These are phyloP conservation scores for Mrakia gelida DNA, from an alignment of 768 basidiomycete genomes.

Conservation along the genomic window DNA sequence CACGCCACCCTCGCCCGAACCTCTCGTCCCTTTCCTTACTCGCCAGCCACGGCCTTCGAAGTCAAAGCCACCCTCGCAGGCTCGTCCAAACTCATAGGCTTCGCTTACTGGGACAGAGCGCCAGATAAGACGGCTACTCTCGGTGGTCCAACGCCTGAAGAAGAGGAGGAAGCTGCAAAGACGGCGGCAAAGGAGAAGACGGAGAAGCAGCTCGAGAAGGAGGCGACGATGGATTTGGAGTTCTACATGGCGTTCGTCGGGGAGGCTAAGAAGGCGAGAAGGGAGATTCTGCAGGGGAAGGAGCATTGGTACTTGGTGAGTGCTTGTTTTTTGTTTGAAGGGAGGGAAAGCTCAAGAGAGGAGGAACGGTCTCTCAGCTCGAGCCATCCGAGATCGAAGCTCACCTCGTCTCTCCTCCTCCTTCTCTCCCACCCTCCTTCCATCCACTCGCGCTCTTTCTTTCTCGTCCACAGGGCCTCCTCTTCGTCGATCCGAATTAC, in stretches of 20 bases:
- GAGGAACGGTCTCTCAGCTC: no score
- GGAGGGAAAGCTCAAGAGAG: no score
- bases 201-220: neutral
- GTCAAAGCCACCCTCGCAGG: neutral
- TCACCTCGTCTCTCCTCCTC: neutral
- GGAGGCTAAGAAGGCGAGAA: neutral
- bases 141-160: neutral
- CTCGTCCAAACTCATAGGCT: constrained; percentile 8
- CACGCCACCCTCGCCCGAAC: neutral
- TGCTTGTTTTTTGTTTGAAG: neutral
- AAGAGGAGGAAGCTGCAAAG: neutral
- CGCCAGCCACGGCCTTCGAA: neutral
- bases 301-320: constrained; percentile 20
- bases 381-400: neutral
- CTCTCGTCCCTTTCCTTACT: neutral
- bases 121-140: neutral
- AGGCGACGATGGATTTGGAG: neutral
- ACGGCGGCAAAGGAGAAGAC: neutral
- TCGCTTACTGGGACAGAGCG: neutral
- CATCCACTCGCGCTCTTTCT: no score
- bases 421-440: neutral
- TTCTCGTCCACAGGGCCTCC: neutral
- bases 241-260: neutral
- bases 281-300: neutral
- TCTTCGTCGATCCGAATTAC: constrained; percentile 3